A percentile compares a stretch with the other conserved stretches of the same genome.
Conservation (phyloP, 257 asterid species). For the Lantana camara region DNA sequence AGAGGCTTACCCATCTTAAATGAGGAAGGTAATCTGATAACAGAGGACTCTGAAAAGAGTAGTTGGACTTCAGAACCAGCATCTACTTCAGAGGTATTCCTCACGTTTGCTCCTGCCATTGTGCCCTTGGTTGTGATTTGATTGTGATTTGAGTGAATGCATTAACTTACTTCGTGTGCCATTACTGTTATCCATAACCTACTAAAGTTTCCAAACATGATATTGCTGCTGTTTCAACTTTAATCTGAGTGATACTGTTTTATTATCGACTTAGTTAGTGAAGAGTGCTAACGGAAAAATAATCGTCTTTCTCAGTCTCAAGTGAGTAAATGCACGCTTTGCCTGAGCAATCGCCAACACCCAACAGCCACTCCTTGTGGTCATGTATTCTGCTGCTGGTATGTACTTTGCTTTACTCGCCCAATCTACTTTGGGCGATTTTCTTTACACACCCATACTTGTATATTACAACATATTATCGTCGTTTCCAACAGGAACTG, state of each 20-base stretch:
- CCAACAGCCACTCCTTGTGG: conserved; percentile 99
- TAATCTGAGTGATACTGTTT: conserved; percentile 6
- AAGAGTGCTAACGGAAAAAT: neutral
- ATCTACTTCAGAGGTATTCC: conserved; percentile 75
- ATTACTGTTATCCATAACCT: too few relatives aligned
- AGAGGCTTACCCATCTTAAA: conserved; percentile 82
- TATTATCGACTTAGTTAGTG: conserved; percentile 2
- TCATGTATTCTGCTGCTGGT: conserved; percentile 99
- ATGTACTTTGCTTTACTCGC: conserved; percentile 19
- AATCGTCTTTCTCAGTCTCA: conserved; percentile 52
- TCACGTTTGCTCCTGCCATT: too few relatives aligned
- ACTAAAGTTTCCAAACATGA: conserved; percentile 1
- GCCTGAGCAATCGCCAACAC: conserved; percentile 87
- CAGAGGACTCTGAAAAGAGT: conserved; percentile 68
- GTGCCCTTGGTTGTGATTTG: too few relatives aligned
- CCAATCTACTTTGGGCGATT: neutral
- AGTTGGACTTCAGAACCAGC: conserved; percentile 54
- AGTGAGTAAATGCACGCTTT: conserved; percentile 90
- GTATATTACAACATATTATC: too few relatives aligned
- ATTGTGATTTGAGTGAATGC: too few relatives aligned
- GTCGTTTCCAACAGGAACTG: conserved; percentile 68
- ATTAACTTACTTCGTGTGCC: too few relatives aligned
- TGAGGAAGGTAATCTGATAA: conserved; percentile 80
- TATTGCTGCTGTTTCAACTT: neutral
- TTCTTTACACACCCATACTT: too few relatives aligned